phyloP scores from a whole-genome alignment of 2,329 filamentous ascomycete genomes.

The Alternaria postmessia region DNA sequence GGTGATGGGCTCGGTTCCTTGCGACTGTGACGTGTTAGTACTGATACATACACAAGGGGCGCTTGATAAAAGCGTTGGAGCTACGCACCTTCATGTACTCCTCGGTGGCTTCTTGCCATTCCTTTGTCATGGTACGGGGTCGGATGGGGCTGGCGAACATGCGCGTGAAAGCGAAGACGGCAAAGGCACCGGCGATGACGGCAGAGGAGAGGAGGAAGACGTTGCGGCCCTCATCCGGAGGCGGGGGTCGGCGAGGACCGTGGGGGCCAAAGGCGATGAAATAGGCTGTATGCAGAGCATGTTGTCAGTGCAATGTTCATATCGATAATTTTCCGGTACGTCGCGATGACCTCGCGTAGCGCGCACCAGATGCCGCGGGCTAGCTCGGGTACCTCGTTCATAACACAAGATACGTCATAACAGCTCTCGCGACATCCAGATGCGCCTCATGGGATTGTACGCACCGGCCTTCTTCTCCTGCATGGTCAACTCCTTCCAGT shows the following conservation, averaged over 20 bases:
- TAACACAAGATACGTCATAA: conserved; percentile 43
- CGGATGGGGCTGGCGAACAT: conserved; percentile 69
- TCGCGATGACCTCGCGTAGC: conserved; percentile 21
- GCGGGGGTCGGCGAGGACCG: conserved; percentile 83
- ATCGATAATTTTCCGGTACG: conserved; percentile 17
- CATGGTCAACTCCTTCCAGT: conserved; percentile 93
- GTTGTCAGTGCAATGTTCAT: conserved; percentile 31
- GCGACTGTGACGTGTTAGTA: conserved; percentile 39
- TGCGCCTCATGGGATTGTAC: conserved; percentile 54
- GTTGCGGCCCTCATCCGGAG: conserved; percentile 84
- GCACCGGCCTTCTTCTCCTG: conserved; percentile 99
- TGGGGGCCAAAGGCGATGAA: conserved; percentile 98
- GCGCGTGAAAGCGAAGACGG: conserved; percentile 76
- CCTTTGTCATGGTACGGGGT: conserved; percentile 91
- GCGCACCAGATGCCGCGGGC: conserved; percentile 25
- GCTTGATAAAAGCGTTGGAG: conserved; percentile 3
- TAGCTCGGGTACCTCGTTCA: conserved; percentile 30
- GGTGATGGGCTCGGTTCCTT: conserved; percentile 51
- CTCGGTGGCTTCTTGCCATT: conserved; percentile 95
- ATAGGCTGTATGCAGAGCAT: conserved; percentile 74
- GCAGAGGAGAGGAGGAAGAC: conserved; percentile 76
- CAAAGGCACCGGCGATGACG: conserved; percentile 72
- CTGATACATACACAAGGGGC: conserved; percentile 6
- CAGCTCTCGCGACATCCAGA: conserved; percentile 24
- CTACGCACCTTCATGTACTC: conserved; percentile 86